A percentile compares a stretch with the other conserved stretches of the same genome.
These are phyloP conservation scores for Phytopythium delawarense DNA, from an alignment of 352 stramenopile genomes.

Conservation along the genomic window DNA sequence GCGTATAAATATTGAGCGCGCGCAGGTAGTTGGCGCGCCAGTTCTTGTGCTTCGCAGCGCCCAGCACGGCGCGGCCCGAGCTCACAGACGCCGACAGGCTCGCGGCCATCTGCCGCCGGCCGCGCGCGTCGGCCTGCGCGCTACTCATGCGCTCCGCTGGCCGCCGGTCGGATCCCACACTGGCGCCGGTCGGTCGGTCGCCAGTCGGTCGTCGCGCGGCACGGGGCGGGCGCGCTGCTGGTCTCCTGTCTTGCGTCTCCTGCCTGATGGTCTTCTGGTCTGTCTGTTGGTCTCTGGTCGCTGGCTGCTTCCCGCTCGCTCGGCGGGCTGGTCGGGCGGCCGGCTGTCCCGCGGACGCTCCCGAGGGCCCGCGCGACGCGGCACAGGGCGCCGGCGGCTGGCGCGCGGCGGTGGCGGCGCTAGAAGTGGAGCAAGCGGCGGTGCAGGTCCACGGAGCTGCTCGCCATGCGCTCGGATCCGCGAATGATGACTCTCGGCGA, in stretches of 20 bases:
- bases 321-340: neutral
- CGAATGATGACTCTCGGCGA: neutral
- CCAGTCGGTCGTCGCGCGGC: too few relatives aligned
- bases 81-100: conserved; percentile 12
- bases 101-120: neutral
- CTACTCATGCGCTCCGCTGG: neutral
- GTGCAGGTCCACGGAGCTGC: neutral
- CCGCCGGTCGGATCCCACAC: too few relatives aligned
- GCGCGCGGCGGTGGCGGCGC: too few relatives aligned
- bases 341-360: neutral
- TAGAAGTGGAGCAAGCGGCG: neutral
- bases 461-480: conserved; percentile 3
- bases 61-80: conserved; percentile 20
- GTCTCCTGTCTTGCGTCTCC: too few relatives aligned
- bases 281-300: too few relatives aligned
- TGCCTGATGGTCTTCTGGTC: too few relatives aligned
- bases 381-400: neutral
- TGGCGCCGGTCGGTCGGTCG: too few relatives aligned
- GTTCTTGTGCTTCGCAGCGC: conserved; percentile 42
- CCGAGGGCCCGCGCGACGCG: neutral
- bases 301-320: too few relatives aligned
- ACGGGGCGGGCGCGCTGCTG: too few relatives aligned
- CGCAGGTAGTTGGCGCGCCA: conserved; percentile 76
- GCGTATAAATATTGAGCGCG: conserved; percentile 68
- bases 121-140: neutral